Evolutionary conservation across 2,329 filamentous ascomycete genomes (phyloP), one percentile per base, ranked within the genome.

Genomic region (Colletotrichum tropicicola): DNA sequence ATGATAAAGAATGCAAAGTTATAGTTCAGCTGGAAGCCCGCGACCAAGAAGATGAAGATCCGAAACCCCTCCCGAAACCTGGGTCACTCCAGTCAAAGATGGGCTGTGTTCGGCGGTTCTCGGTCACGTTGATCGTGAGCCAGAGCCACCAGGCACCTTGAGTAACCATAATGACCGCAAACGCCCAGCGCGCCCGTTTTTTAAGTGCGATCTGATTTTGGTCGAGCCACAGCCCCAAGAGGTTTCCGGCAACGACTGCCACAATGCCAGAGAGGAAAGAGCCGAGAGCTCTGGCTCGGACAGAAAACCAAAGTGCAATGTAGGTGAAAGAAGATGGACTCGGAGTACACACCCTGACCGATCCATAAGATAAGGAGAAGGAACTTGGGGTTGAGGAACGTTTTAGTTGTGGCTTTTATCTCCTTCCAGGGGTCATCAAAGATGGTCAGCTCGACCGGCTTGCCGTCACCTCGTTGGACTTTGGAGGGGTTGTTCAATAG

Each of bases 1-100:
- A 92, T 85, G 56, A 92, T 80, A 71, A 92, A 92, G 75, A 91
- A 91, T 6, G 91, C 75, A 71, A 87, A 91, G 68, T 92, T 82
- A 73, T 92, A 92, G 70, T 92, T 92, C n/a, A 91, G 69, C 72
- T 92, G 89, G 66, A 92, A 92, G 0, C 87, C 85, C n/a, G 85
- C 78, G 1, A 89, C 87, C 70, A 90, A 81, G 68, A 92, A 85
- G 5, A 92, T 68, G 70, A 89, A 82, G 15, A 80, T 78, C 80
- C 80, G 43, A 85, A 85, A 1, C 79, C 82, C 10, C 78, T 74
- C 7, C 80, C 79, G 56, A 85, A 83, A 1, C 79, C 77, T 1
- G 80, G 74, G 6, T 69, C 68, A n/a, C 67, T 75, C 81, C 82
- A 85, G 65, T 85, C 82, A 0, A 85, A 72, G 3, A 78, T 82